These are phyloP conservation scores for Chytriomyces sp. DNA, from an alignment of 192 early-diverging fungal genomes.

Conservation along the genomic window DNA sequence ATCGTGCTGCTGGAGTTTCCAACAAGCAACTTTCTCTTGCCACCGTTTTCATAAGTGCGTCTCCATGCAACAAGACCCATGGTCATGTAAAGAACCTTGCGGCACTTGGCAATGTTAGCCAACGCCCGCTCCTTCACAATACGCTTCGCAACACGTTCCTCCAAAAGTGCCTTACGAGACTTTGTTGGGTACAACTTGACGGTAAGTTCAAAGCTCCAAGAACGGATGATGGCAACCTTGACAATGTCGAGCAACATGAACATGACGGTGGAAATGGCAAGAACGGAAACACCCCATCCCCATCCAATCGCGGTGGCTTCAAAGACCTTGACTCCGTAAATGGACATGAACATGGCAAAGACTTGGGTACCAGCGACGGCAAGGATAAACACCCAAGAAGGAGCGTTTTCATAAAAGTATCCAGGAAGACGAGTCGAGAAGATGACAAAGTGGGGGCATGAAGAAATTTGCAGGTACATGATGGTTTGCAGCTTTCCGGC, in stretches of 20 bases:
- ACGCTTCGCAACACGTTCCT: constrained; percentile 17
- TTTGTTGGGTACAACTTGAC: constrained; percentile 77
- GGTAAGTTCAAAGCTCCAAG: constrained; percentile 88
- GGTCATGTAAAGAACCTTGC: constrained; percentile 42
- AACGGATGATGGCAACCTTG: constrained; percentile 81
- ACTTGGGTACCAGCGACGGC: constrained; percentile 88
- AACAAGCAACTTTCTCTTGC: too few relatives aligned
- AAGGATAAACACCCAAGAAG: constrained; percentile 73
- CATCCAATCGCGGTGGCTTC: constrained; percentile 57
- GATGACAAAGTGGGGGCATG: constrained; percentile 91
- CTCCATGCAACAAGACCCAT: not conserved
- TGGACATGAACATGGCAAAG: constrained; percentile 86
- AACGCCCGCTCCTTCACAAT: constrained; percentile 12
- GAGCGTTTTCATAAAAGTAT: constrained; percentile 86
- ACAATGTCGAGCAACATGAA: constrained; percentile 86
- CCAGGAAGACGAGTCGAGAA: constrained; percentile 88
- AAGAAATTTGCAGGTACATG: constrained; percentile 94
- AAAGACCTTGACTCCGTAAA: constrained; percentile 60
- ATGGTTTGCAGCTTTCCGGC: constrained; percentile 76
- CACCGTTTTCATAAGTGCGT: too few relatives aligned
- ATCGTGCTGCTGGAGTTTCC: too few relatives aligned
- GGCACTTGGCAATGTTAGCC: constrained; percentile 39
- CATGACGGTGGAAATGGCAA: constrained; percentile 76
- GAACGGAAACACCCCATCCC: constrained; percentile 73
- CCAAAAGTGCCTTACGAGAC: constrained; percentile 65